phyloP scores from a whole-genome alignment of 305 asterid genomes.

The Fraxinus dipetala region DNA sequence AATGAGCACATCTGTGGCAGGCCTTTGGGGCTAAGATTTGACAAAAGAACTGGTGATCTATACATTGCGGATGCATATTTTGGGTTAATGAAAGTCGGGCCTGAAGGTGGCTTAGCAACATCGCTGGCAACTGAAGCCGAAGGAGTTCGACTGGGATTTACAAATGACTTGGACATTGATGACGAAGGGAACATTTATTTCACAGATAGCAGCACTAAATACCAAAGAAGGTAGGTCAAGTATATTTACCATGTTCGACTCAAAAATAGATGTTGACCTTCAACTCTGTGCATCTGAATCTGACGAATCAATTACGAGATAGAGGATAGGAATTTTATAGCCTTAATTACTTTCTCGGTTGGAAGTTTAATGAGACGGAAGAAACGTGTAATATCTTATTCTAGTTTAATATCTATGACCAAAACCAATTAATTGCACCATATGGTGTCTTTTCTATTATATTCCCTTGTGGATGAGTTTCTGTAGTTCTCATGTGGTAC shows the following conservation, averaged over 20 bases:
- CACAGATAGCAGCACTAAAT: conserved; percentile 82
- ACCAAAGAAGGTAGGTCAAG: conserved; percentile 58
- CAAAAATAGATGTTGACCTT: background rate
- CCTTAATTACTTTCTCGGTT: background rate
- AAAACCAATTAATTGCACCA: background rate
- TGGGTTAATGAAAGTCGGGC: conserved; percentile 89
- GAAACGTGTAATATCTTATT: background rate
- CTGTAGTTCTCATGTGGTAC: conserved; percentile 4
- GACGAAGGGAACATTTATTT: conserved; percentile 76
- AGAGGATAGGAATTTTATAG: background rate
- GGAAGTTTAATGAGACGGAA: background rate
- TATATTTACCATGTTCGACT: background rate
- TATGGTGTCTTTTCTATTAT: background rate
- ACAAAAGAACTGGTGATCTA: conserved; percentile 67
- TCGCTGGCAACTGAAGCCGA: conserved; percentile 67
- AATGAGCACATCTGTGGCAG: conserved; percentile 94
- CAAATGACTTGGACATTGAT: conserved; percentile 82
- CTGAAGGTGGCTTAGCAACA: conserved; percentile 86
- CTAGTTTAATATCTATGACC: background rate
- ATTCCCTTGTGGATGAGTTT: background rate
- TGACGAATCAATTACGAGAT: background rate
- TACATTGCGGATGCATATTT: conserved; percentile 93
- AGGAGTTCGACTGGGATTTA: conserved; percentile 68
- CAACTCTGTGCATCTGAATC: background rate
- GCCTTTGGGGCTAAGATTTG: conserved; percentile 87